Evolutionary conservation across 225 moss, liverwort and hornwort genomes (phyloP).

Genomic region (Physcomitrium patens): DNA sequence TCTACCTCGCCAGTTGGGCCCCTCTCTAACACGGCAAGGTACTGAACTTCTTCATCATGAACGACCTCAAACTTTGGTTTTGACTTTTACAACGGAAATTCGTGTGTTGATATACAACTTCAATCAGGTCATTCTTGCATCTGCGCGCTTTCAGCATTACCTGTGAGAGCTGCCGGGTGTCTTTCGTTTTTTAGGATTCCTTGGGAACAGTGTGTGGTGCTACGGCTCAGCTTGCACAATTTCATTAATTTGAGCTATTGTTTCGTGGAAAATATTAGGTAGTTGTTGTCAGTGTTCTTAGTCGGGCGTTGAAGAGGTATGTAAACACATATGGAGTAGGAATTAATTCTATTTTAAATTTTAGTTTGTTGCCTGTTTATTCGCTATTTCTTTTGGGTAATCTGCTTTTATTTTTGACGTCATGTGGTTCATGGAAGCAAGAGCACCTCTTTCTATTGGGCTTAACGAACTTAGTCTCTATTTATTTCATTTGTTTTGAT

Average conservation of each 20-base stretch:
- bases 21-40: constrained; percentile 94
- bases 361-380: background rate
- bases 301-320: background rate
- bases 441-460: constrained; percentile 11
- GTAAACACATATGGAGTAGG: background rate
- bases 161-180: background rate
- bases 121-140: constrained; percentile 13
- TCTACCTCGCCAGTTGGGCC: constrained; percentile 94
- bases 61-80: background rate
- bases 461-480: background rate
- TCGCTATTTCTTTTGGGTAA: background rate
- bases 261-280: background rate
- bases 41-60: background rate
- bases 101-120: background rate
- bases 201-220: constrained; percentile 6
- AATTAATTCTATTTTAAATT: background rate
- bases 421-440: background rate
- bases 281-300: background rate
- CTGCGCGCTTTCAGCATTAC: background rate
- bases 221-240: background rate
- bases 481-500: background rate
- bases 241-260: background rate
- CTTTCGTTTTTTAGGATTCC: background rate
- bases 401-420: background rate
- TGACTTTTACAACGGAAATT: background rate